phyloP scores from a whole-genome alignment of 192 early-diverging fungal genomes.

The Linnemannia schmuckeri region DNA sequence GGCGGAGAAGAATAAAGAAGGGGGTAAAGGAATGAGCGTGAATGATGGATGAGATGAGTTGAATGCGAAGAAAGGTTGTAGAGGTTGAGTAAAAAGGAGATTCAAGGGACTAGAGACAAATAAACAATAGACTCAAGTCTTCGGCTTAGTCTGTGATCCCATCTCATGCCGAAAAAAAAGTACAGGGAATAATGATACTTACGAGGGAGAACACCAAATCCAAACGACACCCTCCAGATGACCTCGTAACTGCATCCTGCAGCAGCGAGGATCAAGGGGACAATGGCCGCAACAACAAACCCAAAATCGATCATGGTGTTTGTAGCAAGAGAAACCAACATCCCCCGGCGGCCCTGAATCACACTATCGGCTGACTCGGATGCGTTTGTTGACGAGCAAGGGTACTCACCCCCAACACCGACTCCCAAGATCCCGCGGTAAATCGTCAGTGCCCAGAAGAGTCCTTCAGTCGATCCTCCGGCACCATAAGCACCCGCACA shows the following conservation, averaged over 20 bases:
- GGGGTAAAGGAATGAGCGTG: background rate
- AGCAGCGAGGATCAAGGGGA: slow-evolving; percentile 60
- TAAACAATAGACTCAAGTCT: too few species aligned
- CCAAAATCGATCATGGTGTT: slow-evolving; percentile 56
- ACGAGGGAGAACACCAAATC: slow-evolving; percentile 56
- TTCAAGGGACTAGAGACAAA: too few species aligned
- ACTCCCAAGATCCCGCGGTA: slow-evolving; percentile 51
- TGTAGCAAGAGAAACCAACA: slow-evolving; percentile 51
- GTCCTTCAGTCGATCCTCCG: slow-evolving; percentile 28
- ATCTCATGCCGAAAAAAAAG: background rate
- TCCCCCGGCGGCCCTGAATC: slow-evolving; percentile 39
- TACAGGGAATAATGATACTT: background rate
- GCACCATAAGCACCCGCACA: slow-evolving; percentile 52
- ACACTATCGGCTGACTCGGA: slow-evolving; percentile 63
- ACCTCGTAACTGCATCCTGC: slow-evolving; percentile 51
- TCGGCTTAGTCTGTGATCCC: too few species aligned
- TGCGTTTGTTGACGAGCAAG: slow-evolving; percentile 59
- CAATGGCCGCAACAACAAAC: slow-evolving; percentile 50
- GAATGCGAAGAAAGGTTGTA: too few species aligned
- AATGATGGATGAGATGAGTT: background rate
- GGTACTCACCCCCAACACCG: slow-evolving; percentile 64
- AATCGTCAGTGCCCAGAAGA: slow-evolving; percentile 60
- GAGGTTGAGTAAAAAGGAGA: too few species aligned
- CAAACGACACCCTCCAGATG: slow-evolving; percentile 65
- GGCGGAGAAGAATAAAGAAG: background rate